These are phyloP conservation scores for Neofusicoccum ribis DNA, from an alignment of 2,329 filamentous ascomycete genomes.

Conservation along the genomic window DNA sequence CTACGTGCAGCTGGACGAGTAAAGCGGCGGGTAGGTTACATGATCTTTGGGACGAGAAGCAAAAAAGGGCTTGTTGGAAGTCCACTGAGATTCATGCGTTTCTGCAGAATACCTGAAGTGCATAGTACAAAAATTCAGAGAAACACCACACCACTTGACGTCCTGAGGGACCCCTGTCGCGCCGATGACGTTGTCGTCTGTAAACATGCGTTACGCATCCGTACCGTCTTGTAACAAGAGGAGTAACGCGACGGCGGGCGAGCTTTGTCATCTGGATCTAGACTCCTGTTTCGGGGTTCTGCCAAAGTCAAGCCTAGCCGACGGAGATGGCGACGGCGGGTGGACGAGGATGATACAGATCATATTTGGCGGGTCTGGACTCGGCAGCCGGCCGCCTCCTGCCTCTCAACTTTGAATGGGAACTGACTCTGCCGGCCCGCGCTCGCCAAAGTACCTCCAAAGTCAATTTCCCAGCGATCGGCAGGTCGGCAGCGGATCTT, in stretches of 20 bases:
- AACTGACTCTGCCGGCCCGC: not conserved
- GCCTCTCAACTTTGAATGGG: not conserved
- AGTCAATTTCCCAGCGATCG: slow-evolving; percentile 3
- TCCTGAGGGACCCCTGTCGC: not conserved
- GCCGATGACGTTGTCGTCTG: not conserved
- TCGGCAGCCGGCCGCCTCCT: not conserved
- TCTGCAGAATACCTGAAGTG: slow-evolving; percentile 7
- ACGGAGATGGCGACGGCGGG: not conserved
- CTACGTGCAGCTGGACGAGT: slow-evolving; percentile 51
- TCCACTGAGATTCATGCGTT: not conserved
- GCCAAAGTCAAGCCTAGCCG: not conserved
- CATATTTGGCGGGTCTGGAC: not conserved
- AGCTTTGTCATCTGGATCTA: not conserved
- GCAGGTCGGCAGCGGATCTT: not conserved
- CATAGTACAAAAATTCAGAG: slow-evolving; percentile 7
- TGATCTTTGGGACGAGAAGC: not conserved
- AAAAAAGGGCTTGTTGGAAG: not conserved
- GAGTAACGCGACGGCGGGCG: not conserved
- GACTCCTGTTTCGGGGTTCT: not conserved
- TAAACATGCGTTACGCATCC: not conserved
- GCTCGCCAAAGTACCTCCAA: not conserved
- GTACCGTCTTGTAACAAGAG: not conserved
- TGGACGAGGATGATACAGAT: not conserved
- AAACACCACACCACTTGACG: not conserved
- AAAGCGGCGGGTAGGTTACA: slow-evolving; percentile 18